Percentiles rank a stretch among this genome's conserved stretches.
phyloP scores from a whole-genome alignment of 495 filamentous ascomycete genomes.

The Aspergillus biplanus region DNA sequence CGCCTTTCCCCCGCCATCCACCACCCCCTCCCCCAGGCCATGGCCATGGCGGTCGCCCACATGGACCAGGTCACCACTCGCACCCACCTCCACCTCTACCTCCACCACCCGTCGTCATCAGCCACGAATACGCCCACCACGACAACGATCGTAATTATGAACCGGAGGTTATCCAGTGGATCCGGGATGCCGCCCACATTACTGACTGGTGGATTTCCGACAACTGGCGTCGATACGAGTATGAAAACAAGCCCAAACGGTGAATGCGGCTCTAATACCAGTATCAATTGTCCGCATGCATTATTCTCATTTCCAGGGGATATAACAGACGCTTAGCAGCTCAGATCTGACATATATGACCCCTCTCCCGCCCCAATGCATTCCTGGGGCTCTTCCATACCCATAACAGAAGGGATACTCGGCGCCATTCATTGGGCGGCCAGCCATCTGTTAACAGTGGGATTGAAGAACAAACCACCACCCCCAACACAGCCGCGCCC shows the following conservation, averaged over 20 bases:
- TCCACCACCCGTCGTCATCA: slow-evolving; percentile 6
- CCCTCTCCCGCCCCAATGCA: too few relatives aligned
- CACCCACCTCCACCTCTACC: slow-evolving; percentile 10
- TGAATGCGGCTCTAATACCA: not conserved
- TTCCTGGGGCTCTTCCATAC: too few relatives aligned
- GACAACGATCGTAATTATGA: slow-evolving; percentile 28
- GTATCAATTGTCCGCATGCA: not conserved
- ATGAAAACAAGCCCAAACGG: slow-evolving; percentile 10
- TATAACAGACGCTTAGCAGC: not conserved
- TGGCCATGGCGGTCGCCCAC: not conserved
- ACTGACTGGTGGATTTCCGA: slow-evolving; percentile 49
- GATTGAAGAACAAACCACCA: not conserved
- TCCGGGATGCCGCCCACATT: slow-evolving; percentile 48
- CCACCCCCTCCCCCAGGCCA: slow-evolving; percentile 2
- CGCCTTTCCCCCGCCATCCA: not conserved
- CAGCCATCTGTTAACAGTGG: too few relatives aligned
- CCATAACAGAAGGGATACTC: too few relatives aligned
- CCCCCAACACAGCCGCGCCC: not conserved
- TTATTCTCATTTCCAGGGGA: not conserved
- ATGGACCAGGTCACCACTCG: not conserved
- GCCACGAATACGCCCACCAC: not conserved
- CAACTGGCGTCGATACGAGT: slow-evolving; percentile 38
- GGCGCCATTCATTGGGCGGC: too few relatives aligned
- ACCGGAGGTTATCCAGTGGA: slow-evolving; percentile 43
- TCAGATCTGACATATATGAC: too few relatives aligned